Percentiles rank a stretch among this genome's conserved stretches.
Evolutionary conservation across 2,329 filamentous ascomycete species (phyloP).

Genomic region (Botrytis squamosa): DNA sequence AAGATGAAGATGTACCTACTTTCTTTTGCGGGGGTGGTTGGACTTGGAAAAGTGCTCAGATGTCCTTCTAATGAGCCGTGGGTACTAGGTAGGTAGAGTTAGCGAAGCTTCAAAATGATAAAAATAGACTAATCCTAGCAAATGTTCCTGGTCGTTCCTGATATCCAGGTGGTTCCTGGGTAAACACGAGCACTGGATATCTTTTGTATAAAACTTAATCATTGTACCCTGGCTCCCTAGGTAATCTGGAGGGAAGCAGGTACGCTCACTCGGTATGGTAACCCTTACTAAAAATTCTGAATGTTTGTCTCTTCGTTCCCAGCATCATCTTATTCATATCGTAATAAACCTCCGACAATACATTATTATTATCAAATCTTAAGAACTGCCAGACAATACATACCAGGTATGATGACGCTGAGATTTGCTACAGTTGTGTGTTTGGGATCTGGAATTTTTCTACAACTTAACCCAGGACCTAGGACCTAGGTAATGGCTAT

Average conservation of each 20-base stretch:
- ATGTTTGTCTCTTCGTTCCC: background rate
- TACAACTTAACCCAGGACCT: background rate
- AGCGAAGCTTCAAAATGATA: background rate
- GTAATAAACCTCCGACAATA: slow-evolving; percentile 1
- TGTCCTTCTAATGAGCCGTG: slow-evolving; percentile 9
- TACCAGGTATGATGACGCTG: background rate
- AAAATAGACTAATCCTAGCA: slow-evolving; percentile 5
- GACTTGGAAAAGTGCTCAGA: background rate
- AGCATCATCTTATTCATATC: background rate
- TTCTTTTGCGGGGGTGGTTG: slow-evolving; percentile 11
- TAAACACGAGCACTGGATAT: background rate
- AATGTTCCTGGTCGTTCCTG: background rate
- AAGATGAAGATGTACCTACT: slow-evolving; percentile 3
- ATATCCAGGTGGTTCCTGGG: background rate
- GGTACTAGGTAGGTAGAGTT: background rate
- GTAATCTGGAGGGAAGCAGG: background rate
- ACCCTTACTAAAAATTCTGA: background rate
- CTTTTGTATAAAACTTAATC: background rate
- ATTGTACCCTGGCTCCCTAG: background rate
- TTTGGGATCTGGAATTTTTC: background rate
- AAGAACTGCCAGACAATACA: background rate
- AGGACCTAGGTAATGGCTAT: background rate
- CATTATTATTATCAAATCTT: background rate
- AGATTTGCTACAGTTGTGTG: background rate
- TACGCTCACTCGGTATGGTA: background rate